A percentile compares a stretch with the other conserved stretches of the same genome.
Conservation (phyloP, 345 rosid genomes). For the Rubroshorea leprosula region DNA sequence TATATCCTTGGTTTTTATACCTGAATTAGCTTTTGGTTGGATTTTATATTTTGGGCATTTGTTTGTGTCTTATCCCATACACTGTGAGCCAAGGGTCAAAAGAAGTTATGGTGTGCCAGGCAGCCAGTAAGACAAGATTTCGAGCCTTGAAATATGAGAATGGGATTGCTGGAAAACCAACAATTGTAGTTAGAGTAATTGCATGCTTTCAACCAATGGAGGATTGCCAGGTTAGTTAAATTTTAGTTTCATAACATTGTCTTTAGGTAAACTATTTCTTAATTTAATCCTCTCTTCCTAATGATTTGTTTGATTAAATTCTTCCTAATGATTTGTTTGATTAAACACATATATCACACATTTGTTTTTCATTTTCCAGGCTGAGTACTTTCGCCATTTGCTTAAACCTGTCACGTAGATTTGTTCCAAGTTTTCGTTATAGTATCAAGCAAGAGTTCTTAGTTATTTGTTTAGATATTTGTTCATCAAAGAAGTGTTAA, state of each 20-base stretch:
- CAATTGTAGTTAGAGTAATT: conserved; percentile 82
- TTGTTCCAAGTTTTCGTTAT: conserved; percentile 19
- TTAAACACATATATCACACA: conserved; percentile 7
- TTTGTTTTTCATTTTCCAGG: conserved; percentile 48
- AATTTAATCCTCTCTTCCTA: background rate
- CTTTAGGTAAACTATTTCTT: background rate
- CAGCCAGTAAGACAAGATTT: conserved; percentile 91
- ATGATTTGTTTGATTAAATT: too few relatives aligned
- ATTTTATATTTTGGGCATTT: conserved; percentile 10
- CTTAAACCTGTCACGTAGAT: conserved; percentile 98
- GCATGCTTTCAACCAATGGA: conserved; percentile 96
- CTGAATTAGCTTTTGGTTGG: conserved; percentile 1
- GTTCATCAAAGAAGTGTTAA: conserved; percentile 33
- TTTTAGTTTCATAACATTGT: conserved; percentile 1
- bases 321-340: background rate
- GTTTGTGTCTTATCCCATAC: conserved; percentile 12
- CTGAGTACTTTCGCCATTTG: conserved; percentile 93
- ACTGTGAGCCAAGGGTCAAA: conserved; percentile 23
- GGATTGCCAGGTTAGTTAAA: conserved; percentile 86
- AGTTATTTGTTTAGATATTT: conserved; percentile 30
- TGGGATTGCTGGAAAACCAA: conserved; percentile 75
- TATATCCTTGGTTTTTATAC: conserved; percentile 1
- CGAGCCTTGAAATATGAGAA: conserved; percentile 84
- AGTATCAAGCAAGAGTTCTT: conserved; percentile 42
- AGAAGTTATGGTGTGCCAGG: conserved; percentile 98